Base-by-base conservation (phyloP, 805 yeast genomes). In the Kluyveromyces dobzhanskii region DNA sequence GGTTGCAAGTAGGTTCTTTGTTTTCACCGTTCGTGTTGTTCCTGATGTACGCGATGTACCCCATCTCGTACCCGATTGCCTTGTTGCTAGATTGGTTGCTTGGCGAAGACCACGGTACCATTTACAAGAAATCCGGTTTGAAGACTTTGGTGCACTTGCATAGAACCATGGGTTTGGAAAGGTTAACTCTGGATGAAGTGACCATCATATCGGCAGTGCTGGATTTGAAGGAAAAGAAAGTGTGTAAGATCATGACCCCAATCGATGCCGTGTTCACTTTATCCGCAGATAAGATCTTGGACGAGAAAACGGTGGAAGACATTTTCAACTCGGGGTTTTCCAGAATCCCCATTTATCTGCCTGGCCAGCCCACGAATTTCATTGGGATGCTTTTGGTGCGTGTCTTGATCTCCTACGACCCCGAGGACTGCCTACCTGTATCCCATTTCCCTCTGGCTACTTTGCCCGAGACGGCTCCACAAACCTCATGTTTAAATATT, bases 21-120 rank as follows among this genome's bases (percentile, higher is more conserved):
- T 85, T 88, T 60, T 72, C 95, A 3, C 97, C 96, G 1, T 88
- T 86, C 62, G 97, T 90, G 14, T 66, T 80, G 32, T 62, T 67
- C 1, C 69, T 90, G 56, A 90, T 90, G 96, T 88, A 88, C 60
- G 27, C 79, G 32, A 76, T 90, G 83, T 87, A 82, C 59, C 97
- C 97, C 0, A 69, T 90, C 32, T 95, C 97, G 1, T 85, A 85
- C 53, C 98, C 98, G 2, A 79, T 81, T 43, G 90, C 97, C 1
- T 53, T 76, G 43, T 66, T 90, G 27, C 70, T 90, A 47, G 98
- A 90, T 62, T 70, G 73, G 52, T 71, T 81, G 27, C 69, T 90
- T 26, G 98, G 98, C 39, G 94, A 90, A 64, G 95, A 86, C 62
- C 97, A 90, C 61, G 97, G 98, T 25, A 87, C 95, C 2, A 76